These are phyloP conservation scores for Mortierella sp. DNA, from an alignment of 371 early-diverging fungal species.

Conservation along the genomic window DNA sequence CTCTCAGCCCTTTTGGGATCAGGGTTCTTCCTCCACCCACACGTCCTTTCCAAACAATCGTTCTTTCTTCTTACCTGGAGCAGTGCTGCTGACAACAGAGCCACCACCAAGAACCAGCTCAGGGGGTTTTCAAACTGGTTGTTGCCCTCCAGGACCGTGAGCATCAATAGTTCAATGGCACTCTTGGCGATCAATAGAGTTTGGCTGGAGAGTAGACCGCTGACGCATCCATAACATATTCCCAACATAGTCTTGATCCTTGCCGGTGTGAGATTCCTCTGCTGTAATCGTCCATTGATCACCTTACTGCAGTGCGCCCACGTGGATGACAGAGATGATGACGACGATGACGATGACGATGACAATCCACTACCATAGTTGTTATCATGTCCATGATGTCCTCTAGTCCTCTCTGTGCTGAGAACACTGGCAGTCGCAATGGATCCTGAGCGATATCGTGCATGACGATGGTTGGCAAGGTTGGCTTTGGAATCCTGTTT, in stretches of 20 bases:
- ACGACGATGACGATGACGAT: too few species aligned
- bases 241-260: slow-evolving; percentile 58
- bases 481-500: slow-evolving; percentile 25
- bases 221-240: slow-evolving; percentile 73
- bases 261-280: slow-evolving; percentile 56
- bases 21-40: too few species aligned
- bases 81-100: slow-evolving; percentile 72
- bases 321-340: too few species aligned
- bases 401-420: slow-evolving; percentile 7
- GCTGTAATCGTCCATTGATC: slow-evolving; percentile 6
- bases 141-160: slow-evolving; percentile 66
- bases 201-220: slow-evolving; percentile 81
- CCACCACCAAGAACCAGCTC: slow-evolving; percentile 76
- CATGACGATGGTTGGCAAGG: slow-evolving; percentile 10
- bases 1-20: too few species aligned
- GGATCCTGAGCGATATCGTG: slow-evolving; percentile 9
- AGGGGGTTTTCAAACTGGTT: slow-evolving; percentile 79
- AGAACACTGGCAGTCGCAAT: slow-evolving; percentile 10
- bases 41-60: too few species aligned
- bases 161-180: slow-evolving; percentile 76
- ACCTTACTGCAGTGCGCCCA: slow-evolving; percentile 11
- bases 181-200: slow-evolving; percentile 84
- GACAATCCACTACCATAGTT: too few species aligned
- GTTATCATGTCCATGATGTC: too few species aligned
- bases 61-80: slow-evolving; percentile 70